Conservation (phyloP, 257 asterid species). For the Haberlea rhodopensis region DNA sequence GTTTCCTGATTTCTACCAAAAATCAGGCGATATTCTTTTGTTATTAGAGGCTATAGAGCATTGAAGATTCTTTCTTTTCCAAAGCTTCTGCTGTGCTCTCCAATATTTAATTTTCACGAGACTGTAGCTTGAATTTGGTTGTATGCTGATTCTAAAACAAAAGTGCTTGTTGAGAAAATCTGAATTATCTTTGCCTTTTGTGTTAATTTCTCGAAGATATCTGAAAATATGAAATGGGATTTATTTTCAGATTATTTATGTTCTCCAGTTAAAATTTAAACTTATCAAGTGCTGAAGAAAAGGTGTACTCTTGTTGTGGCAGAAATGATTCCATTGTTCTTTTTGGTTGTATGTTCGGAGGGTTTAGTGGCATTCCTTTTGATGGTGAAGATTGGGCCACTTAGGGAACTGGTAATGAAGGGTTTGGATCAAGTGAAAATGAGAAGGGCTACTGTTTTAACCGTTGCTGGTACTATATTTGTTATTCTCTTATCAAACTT, state of each 20-base stretch:
- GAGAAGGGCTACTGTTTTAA: slow-evolving; percentile 82
- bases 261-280: slow-evolving; percentile 13
- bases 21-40: slow-evolving; percentile 8
- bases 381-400: slow-evolving; percentile 88
- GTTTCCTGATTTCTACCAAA: slow-evolving; percentile 28
- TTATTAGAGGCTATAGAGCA: slow-evolving; percentile 15
- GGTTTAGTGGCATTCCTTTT: slow-evolving; percentile 75
- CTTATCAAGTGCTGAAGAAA: slow-evolving; percentile 14
- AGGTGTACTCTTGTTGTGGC: slow-evolving; percentile 12
- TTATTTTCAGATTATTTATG: slow-evolving; percentile 12
- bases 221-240: slow-evolving; percentile 19
- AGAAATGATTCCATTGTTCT: slow-evolving; percentile 85
- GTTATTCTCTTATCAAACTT: slow-evolving; percentile 71
- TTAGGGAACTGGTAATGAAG: slow-evolving; percentile 80
- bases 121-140: slow-evolving; percentile 1
- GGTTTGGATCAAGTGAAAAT: slow-evolving; percentile 83
- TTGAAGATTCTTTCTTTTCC: slow-evolving; percentile 19
- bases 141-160: slow-evolving; percentile 10
- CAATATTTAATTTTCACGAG: slow-evolving; percentile 22
- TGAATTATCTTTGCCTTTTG: slow-evolving; percentile 17
- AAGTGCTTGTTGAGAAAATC: slow-evolving; percentile 10
- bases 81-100: slow-evolving; percentile 10
- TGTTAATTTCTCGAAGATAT: slow-evolving; percentile 18
- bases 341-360: slow-evolving; percentile 68
- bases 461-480: slow-evolving; percentile 76